Percentiles rank a stretch among this genome's conserved stretches.
Evolutionary conservation across 805 yeast species (phyloP).

Genomic region (Torulaspora gathmanii): DNA sequence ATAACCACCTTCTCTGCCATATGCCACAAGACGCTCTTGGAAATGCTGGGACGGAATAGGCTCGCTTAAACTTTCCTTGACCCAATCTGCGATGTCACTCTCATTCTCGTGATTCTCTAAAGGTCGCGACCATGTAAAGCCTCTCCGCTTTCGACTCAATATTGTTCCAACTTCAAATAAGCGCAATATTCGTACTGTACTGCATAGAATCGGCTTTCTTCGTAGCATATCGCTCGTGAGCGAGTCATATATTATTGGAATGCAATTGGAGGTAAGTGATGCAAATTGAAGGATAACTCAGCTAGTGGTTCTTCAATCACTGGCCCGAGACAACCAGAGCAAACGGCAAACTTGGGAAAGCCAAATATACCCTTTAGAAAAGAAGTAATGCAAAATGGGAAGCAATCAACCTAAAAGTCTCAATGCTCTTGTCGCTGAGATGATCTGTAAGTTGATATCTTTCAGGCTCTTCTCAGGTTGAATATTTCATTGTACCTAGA

Average conservation of each 20-base stretch:
- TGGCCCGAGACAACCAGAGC: neutral
- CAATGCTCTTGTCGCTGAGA: neutral
- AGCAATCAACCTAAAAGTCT: neutral
- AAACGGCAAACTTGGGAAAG: neutral
- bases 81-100: slow-evolving; percentile 19
- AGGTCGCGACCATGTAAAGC: slow-evolving; percentile 6
- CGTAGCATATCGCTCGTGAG: slow-evolving; percentile 14
- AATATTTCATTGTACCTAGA: neutral
- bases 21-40: neutral
- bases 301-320: neutral
- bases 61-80: slow-evolving; percentile 13
- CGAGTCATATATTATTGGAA: slow-evolving; percentile 5
- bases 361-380: neutral
- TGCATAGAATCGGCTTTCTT: slow-evolving; percentile 10
- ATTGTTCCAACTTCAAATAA: neutral
- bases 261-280: neutral
- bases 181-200: slow-evolving; percentile 8
- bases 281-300: neutral
- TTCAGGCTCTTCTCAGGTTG: neutral
- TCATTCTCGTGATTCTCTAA: slow-evolving; percentile 9
- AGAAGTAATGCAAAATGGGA: neutral
- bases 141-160: neutral
- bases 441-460: neutral
- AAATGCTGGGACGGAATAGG: slow-evolving; percentile 12
- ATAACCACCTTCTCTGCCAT: neutral